Base-by-base conservation (phyloP, 1,284 basidiomycete genomes). In the Cronartium quercuum region DNA sequence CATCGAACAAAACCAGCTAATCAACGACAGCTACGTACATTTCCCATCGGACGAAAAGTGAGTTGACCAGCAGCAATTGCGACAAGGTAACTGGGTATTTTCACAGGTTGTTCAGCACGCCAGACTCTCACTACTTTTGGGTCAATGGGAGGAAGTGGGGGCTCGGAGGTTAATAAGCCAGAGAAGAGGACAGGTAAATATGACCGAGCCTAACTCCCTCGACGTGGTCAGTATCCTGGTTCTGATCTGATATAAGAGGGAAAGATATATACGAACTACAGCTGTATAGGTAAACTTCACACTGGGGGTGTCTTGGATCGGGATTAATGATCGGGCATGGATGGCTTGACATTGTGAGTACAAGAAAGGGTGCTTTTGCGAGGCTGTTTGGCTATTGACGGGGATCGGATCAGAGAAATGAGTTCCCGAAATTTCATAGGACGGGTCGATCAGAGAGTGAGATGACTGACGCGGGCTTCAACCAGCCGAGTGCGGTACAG, bases 271-370 rank as follows among this genome's bases (percentile, higher is more conserved):
- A 47, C 58, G 51, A 44, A 95, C 90, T 68, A 83, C 85, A 0
- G 92, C 91, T 21, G 85, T 85, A 82, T 94, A 94, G 69, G 88
- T 91, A 18, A 68, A 58, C 41, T 73, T 66, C 40, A 76, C 60
- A 44, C 63, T 75, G 0, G 84, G 84, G 0, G 84, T 84, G 86
- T 90, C 90, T 86, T 94, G 91, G 64, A 91, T 82, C 0, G 93
- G 93, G 0, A 89, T 86, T 67, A 96, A 82, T 0, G 89, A 86
- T 64, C 92, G 87, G 9, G 90, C 90, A 80, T 94, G 92, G 79
- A 93, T 94, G 15, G 94, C 92, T 82, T 97, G 94, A 80, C 90
- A 92, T 82, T 98, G 94, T 76, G 91, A 94, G 85, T 96, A 97
- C 44, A 97, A 84, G 83, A 91, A 97, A 0, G 92, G 91, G 82